phyloP scores from a whole-genome alignment of 805 yeast species.

The Spathaspora sp. region DNA sequence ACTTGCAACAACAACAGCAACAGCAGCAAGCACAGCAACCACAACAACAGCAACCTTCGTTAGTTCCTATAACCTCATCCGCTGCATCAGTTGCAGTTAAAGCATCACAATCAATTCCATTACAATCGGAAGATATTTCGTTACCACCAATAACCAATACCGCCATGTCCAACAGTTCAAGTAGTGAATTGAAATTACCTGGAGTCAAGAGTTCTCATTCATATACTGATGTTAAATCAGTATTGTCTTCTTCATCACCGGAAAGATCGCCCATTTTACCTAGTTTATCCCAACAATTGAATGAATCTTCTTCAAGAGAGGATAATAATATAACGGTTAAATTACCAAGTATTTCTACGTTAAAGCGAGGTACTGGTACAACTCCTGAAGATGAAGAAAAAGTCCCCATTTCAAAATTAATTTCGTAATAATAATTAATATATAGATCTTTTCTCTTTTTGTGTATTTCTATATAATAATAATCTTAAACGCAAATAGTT shows the following conservation, averaged over 20 bases:
- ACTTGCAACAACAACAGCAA: slow-evolving; percentile 8
- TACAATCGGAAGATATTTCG: slow-evolving; percentile 3
- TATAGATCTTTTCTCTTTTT: too few relatives aligned
- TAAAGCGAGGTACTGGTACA: not conserved
- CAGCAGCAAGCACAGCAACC: slow-evolving; percentile 4
- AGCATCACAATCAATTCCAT: slow-evolving; percentile 5
- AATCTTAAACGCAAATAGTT: not conserved
- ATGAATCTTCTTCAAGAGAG: not conserved
- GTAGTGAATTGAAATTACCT: not conserved
- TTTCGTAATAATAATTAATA: slow-evolving; percentile 1
- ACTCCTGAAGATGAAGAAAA: slow-evolving; percentile 5
- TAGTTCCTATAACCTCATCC: slow-evolving; percentile 7
- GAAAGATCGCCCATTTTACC: slow-evolving; percentile 10
- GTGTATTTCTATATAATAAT: not conserved
- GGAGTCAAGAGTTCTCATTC: not conserved
- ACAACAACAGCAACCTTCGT: slow-evolving; percentile 5
- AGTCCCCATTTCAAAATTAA: slow-evolving; percentile 7
- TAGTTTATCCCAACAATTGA: slow-evolving; percentile 4
- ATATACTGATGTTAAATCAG: slow-evolving; percentile 4
- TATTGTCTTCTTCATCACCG: slow-evolving; percentile 1
- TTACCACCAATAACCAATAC: slow-evolving; percentile 1
- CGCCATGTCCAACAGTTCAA: not conserved
- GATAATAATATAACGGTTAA: slow-evolving; percentile 1
- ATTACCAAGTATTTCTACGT: slow-evolving; percentile 6
- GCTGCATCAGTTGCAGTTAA: slow-evolving; percentile 8